phyloP scores from a whole-genome alignment of 164 flowering plant genomes.

The Piper longum region DNA sequence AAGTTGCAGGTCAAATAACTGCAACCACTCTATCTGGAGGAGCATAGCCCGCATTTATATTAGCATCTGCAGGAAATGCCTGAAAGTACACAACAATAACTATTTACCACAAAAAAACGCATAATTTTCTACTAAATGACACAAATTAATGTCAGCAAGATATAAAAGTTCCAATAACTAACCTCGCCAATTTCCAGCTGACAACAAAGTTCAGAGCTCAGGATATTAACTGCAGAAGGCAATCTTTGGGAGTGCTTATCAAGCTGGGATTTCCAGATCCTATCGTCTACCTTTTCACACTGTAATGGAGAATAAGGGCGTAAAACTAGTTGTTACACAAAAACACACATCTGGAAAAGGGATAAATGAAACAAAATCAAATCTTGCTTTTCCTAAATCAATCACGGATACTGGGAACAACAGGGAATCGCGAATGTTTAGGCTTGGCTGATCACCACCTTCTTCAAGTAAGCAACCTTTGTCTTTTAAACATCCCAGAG shows the following conservation, averaged over 20 bases:
- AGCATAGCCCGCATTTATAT: conserved; percentile 34
- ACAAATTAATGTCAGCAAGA: neutral
- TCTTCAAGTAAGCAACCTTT: conserved; percentile 31
- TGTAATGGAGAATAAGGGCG: too few relatives aligned
- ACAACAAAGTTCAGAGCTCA: conserved; percentile 26
- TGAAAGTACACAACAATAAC: conserved; percentile 11
- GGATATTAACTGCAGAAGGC: conserved; percentile 42
- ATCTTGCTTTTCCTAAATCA: conserved; percentile 50
- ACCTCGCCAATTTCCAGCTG: conserved; percentile 57
- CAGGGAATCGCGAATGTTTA: conserved; percentile 35
- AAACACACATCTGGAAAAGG: too few relatives aligned
- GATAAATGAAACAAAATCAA: neutral
- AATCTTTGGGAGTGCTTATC: conserved; percentile 30
- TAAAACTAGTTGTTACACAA: too few relatives aligned
- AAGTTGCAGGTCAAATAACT: conserved; percentile 51
- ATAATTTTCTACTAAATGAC: neutral
- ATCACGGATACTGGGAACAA: conserved; percentile 57
- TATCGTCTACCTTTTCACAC: conserved; percentile 27
- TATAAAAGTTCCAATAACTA: conserved; percentile 7
- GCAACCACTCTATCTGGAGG: conserved; percentile 48
- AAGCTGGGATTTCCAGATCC: conserved; percentile 38
- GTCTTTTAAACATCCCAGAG: conserved; percentile 26
- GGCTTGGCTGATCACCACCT: conserved; percentile 14
- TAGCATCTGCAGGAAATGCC: conserved; percentile 35
- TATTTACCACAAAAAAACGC: neutral